Conservation (phyloP, 2,329 filamentous ascomycete genomes). For the Sporothrix dimorphospora region DNA sequence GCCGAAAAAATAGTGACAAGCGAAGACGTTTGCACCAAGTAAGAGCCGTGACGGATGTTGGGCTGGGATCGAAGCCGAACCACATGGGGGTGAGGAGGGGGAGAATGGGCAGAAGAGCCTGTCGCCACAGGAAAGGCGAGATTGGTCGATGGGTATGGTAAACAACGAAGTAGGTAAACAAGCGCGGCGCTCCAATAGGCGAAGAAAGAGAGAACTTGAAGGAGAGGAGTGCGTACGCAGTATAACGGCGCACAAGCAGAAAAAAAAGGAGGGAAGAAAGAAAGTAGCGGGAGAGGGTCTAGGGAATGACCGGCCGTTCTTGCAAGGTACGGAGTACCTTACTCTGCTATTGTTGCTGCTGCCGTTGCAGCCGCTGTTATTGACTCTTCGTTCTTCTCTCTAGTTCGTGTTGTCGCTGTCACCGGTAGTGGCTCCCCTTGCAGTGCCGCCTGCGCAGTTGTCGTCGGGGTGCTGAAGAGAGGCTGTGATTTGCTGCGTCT, state of each 20-base stretch:
- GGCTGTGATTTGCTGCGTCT: conserved; percentile 11
- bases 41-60: conserved; percentile 4
- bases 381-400: neutral
- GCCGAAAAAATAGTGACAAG: neutral
- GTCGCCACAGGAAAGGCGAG: conserved; percentile 15
- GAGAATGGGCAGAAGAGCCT: neutral
- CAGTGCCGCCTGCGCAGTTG: neutral
- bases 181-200: conserved; percentile 25
- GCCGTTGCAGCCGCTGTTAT: neutral
- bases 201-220: neutral
- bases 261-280: neutral
- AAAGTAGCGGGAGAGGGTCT: neutral
- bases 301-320: neutral
- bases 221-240: conserved; percentile 29
- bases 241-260: conserved; percentile 32
- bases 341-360: neutral
- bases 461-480: neutral
- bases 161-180: conserved; percentile 30
- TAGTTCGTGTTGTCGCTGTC: neutral
- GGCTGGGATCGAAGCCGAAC: conserved; percentile 21
- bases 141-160: conserved; percentile 27
- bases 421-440: neutral
- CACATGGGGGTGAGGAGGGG: neutral
- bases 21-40: neutral
- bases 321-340: neutral